These are phyloP conservation scores for Sarocladium brachiariae DNA, from an alignment of 2,329 filamentous ascomycete species.

Conservation along the genomic window DNA sequence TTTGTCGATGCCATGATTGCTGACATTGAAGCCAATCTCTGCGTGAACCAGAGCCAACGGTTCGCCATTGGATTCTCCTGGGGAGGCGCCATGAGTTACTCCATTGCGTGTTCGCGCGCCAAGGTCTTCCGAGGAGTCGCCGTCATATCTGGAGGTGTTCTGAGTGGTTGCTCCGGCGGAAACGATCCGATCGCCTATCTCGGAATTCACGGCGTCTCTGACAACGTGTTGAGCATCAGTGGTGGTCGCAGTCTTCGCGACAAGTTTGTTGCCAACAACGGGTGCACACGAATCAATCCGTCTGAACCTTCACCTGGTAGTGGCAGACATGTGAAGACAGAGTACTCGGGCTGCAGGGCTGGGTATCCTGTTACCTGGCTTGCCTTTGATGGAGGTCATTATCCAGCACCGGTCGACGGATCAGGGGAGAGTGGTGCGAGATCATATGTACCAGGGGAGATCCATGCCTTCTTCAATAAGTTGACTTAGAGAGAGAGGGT, in stretches of 20 bases:
- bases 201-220: conserved; percentile 29
- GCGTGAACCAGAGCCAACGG: conserved; percentile 29
- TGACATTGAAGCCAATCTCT: conserved; percentile 29
- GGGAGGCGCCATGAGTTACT: conserved; percentile 34
- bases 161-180: conserved; percentile 26
- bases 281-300: conserved; percentile 16
- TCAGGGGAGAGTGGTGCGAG: neutral
- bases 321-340: neutral
- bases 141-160: conserved; percentile 21
- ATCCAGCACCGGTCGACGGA: conserved; percentile 2
- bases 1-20: conserved; percentile 31
- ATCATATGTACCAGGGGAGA: neutral
- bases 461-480: neutral
- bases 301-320: neutral
- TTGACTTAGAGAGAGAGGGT: neutral
- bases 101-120: conserved; percentile 32
- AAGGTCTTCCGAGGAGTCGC: conserved; percentile 29
- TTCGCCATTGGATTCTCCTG: conserved; percentile 36
- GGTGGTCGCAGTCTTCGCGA: conserved; percentile 25
- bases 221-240: conserved; percentile 26
- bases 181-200: conserved; percentile 29
- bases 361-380: neutral
- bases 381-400: conserved; percentile 8
- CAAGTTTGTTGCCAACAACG: conserved; percentile 27
- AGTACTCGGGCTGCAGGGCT: conserved; percentile 1